Evolutionary conservation across 2,329 filamentous ascomycete genomes (phyloP).

Genomic region (Leptographium lundbergii): DNA sequence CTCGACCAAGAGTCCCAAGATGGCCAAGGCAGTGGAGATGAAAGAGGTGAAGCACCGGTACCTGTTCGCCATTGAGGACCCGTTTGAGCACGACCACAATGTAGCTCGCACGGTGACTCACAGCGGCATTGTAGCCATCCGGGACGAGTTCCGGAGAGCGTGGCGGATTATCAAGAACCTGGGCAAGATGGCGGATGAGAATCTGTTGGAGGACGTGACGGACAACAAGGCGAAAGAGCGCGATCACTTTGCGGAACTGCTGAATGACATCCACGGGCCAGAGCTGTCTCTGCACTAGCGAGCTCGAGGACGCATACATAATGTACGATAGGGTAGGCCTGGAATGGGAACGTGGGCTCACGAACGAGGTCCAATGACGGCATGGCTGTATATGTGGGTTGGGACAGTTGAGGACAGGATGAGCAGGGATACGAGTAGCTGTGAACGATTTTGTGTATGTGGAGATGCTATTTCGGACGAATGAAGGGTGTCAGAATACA

Average conservation of each 20-base stretch:
- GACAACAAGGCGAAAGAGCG: conserved; percentile 21
- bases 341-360: not conserved
- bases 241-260: conserved; percentile 22
- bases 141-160: conserved; percentile 73
- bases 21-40: conserved; percentile 25
- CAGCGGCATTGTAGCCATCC: conserved; percentile 66
- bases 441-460: not conserved
- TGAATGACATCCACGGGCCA: conserved; percentile 28
- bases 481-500: not conserved
- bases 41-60: conserved; percentile 70
- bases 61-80: conserved; percentile 83
- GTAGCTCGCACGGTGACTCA: conserved; percentile 79
- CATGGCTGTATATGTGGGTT: not conserved
- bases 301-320: not conserved
- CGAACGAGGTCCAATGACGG: not conserved
- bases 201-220: conserved; percentile 38
- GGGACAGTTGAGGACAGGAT: not conserved
- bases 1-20: conserved; percentile 3
- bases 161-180: conserved; percentile 54
- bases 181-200: conserved; percentile 30
- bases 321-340: not conserved
- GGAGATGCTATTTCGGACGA: not conserved
- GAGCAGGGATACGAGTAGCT: not conserved
- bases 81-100: conserved; percentile 80
- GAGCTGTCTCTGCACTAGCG: not conserved